Percentiles rank a stretch among this genome's conserved stretches.
Evolutionary conservation across 345 rosid species (phyloP).

Genomic region (Lepidium aucheri): DNA sequence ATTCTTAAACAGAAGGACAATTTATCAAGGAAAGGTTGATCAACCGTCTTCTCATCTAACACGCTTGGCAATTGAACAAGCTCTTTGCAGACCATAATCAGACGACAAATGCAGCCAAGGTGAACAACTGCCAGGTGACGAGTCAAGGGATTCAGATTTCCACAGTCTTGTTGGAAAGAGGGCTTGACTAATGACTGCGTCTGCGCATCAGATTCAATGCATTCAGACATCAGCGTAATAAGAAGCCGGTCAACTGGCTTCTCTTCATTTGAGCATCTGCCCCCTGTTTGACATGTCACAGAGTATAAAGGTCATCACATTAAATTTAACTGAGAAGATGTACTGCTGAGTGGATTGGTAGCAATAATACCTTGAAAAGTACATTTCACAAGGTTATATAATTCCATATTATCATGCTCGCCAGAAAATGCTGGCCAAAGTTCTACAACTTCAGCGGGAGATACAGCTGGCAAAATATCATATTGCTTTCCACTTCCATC

Average conservation of each 20-base stretch:
- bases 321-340: neutral
- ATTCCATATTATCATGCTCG: constrained; percentile 28
- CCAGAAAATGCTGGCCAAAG: constrained; percentile 43
- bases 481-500: constrained; percentile 49
- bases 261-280: constrained; percentile 64
- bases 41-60: constrained; percentile 51
- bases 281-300: constrained; percentile 32
- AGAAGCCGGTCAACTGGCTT: constrained; percentile 60
- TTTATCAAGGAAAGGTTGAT: constrained; percentile 43
- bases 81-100: constrained; percentile 50
- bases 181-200: constrained; percentile 34
- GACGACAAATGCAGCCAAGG: constrained; percentile 46
- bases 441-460: constrained; percentile 45
- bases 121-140: constrained; percentile 88
- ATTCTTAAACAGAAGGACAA: constrained; percentile 63
- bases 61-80: constrained; percentile 48
- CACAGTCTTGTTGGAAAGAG: constrained; percentile 37
- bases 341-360: neutral
- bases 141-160: constrained; percentile 48
- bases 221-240: constrained; percentile 64
- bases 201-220: constrained; percentile 47
- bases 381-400: constrained; percentile 49
- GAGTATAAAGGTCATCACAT: constrained; percentile 13
- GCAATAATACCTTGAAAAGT: constrained; percentile 55
- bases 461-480: constrained; percentile 34